Evolutionary conservation across 108 stramenopile genomes (phyloP).

Genomic region (Skeletonema menzelii): DNA sequence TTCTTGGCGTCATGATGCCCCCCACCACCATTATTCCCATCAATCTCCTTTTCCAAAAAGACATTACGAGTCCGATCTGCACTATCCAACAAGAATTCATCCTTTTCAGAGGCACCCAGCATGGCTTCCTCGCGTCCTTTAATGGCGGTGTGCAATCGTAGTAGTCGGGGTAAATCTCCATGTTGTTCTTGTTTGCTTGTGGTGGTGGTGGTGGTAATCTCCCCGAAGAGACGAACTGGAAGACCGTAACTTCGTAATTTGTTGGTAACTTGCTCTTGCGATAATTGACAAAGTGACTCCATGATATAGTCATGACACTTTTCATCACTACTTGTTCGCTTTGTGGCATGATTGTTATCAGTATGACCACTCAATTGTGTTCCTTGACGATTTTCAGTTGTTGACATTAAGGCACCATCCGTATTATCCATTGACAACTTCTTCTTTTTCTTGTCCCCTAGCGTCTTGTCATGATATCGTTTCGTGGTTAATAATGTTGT

Average conservation of each 20-base stretch:
- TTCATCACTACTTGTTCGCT: not conserved
- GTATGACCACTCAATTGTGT: not conserved
- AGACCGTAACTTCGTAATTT: slow-evolving; percentile 65
- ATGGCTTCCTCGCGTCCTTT: slow-evolving; percentile 52
- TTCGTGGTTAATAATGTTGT: slow-evolving; percentile 25
- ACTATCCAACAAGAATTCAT: slow-evolving; percentile 78
- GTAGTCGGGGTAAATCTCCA: slow-evolving; percentile 29
- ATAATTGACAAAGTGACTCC: slow-evolving; percentile 1
- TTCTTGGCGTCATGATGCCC: too few species aligned
- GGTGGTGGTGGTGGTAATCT: slow-evolving; percentile 10
- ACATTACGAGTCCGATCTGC: slow-evolving; percentile 80
- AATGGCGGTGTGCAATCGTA: slow-evolving; percentile 56
- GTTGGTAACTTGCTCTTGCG: slow-evolving; percentile 34
- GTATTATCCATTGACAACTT: not conserved
- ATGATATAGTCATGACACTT: not conserved
- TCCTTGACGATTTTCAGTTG: not conserved
- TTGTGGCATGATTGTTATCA: not conserved
- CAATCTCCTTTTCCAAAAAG: slow-evolving; percentile 60
- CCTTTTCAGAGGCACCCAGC: slow-evolving; percentile 54
- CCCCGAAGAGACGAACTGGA: slow-evolving; percentile 79
- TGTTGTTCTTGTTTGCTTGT: not conserved
- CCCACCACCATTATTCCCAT: slow-evolving; percentile 14
- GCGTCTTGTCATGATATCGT: not conserved
- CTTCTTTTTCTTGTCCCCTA: not conserved
- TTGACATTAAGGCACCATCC: not conserved